Base-by-base conservation (phyloP, 1,139 yeast genomes). In the Starmera stellimalicola region DNA sequence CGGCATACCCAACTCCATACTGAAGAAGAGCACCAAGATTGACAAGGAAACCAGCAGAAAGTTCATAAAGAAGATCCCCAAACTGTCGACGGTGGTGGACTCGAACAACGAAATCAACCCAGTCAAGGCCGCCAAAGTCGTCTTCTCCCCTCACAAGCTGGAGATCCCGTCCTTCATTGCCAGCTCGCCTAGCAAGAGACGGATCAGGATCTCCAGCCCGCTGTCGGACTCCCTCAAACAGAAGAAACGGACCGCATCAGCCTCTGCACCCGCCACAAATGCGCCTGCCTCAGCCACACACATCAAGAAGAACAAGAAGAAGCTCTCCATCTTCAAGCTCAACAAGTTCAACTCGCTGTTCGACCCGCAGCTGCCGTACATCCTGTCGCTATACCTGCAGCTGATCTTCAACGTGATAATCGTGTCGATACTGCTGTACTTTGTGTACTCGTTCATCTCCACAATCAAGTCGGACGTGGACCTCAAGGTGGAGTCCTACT, bases 401-500 rank as follows among this genome's bases (percentile, higher is more conserved):
- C 64, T 85, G 6, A 36, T 72, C 2, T 65, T 83, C 50, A 87
- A 88, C 50, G 54, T 76, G 1, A 48, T 75, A 5, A 64, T 88
- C 27, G 65, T 80, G 20, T 55, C 71, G 2, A 58, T 75, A 3
- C 53, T 82, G 12, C 50, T 78, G 11, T 74, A 73, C 42, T 62
- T 79, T 32, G 58, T 79, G 2, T 63, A 63, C 43, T 54, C 75
- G 1, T 67, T 82, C 43, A 63, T 79, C 14, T 58, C 65, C 12
- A 73, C 91, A 2, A 68, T 88, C 7, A 65, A 73, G 30, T 63
- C 73, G 8, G 98, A 91, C 55, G 77, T 88, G 28, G 72, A 74
- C 44, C 68, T 69, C 54, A 73, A 79, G 52, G 64, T 85, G 37
- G 85, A 77, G 44, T 63, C 71, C 30, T 71, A 80, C 53, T 66